Conservation (phyloP, 805 yeast genomes). For the Maudiozyma pseudohumilis region DNA sequence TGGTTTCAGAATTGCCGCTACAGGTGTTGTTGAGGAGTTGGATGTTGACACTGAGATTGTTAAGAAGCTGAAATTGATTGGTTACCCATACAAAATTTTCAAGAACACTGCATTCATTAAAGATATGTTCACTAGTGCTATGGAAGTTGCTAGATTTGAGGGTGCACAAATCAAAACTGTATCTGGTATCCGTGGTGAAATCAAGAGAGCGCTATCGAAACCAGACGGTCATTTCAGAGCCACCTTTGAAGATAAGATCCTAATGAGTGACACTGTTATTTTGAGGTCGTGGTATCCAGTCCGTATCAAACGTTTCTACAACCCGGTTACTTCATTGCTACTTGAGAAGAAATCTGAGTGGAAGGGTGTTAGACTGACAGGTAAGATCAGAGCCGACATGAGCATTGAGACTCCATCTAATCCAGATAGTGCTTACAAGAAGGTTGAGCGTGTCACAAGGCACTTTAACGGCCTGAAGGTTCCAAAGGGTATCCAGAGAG, state of each 20-base stretch:
- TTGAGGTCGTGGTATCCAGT: slow-evolving; percentile 97
- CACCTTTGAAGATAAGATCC: slow-evolving; percentile 88
- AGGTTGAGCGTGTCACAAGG: slow-evolving; percentile 76
- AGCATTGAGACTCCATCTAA: slow-evolving; percentile 53
- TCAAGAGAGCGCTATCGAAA: slow-evolving; percentile 83
- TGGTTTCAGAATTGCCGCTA: slow-evolving; percentile 89
- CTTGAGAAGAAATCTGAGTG: slow-evolving; percentile 71
- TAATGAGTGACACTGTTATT: slow-evolving; percentile 82
- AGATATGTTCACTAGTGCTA: slow-evolving; percentile 86
- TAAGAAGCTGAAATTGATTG: slow-evolving; percentile 89
- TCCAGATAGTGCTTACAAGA: slow-evolving; percentile 44
- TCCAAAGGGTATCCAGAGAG: slow-evolving; percentile 66
- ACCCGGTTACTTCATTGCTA: slow-evolving; percentile 89
- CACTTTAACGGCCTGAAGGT: slow-evolving; percentile 81
- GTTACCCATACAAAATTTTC: slow-evolving; percentile 87
- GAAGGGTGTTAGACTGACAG: slow-evolving; percentile 95
- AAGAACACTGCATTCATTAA: slow-evolving; percentile 94
- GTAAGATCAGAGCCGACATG: slow-evolving; percentile 76
- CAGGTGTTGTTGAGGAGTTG: slow-evolving; percentile 91
- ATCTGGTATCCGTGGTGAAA: slow-evolving; percentile 95
- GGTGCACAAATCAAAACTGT: slow-evolving; percentile 97
- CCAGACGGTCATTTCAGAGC: slow-evolving; percentile 97
- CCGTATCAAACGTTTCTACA: slow-evolving; percentile 78
- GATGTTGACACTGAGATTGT: slow-evolving; percentile 86
- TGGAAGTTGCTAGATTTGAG: slow-evolving; percentile 96